Percentiles rank a stretch among this genome's conserved stretches.
phyloP scores from a whole-genome alignment of 148 eudicot species.

The Spergularia bocconei region DNA sequence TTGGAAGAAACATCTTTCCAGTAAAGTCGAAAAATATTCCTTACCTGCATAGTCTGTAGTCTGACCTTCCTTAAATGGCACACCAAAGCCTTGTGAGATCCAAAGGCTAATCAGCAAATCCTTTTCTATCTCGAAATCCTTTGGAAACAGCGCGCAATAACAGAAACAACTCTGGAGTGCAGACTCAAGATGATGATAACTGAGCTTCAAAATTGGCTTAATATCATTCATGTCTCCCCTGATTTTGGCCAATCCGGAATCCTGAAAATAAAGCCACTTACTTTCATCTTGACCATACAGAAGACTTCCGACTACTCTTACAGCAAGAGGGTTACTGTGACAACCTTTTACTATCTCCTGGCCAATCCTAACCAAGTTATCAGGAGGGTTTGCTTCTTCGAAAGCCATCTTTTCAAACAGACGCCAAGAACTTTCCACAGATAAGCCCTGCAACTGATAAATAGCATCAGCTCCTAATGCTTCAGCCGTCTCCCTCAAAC shows the following conservation, averaged over 20 bases:
- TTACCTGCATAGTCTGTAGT: conserved; percentile 28
- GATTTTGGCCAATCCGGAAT: conserved; percentile 29
- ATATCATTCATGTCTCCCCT: conserved; percentile 11
- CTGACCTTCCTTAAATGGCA: neutral
- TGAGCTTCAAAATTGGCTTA: conserved; percentile 30
- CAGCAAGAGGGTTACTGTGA: conserved; percentile 24
- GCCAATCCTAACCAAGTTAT: conserved; percentile 11
- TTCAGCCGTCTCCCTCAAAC: neutral
- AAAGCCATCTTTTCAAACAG: conserved; percentile 15
- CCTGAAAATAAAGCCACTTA: conserved; percentile 33
- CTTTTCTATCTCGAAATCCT: conserved; percentile 19
- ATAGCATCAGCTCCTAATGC: neutral
- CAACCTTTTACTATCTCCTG: conserved; percentile 23
- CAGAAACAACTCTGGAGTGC: conserved; percentile 20
- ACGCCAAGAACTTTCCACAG: conserved; percentile 15
- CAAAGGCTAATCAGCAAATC: conserved; percentile 19
- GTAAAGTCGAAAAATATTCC: conserved; percentile 15
- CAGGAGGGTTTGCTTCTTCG: neutral
- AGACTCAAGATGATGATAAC: conserved; percentile 29
- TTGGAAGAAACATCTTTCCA: conserved; percentile 28
- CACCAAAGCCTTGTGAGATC: conserved; percentile 26
- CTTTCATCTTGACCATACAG: conserved; percentile 23
- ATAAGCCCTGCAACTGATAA: conserved; percentile 11
- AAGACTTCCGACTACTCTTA: conserved; percentile 24
- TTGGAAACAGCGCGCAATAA: conserved; percentile 29